phyloP scores from a whole-genome alignment of 345 rosid genomes.

The Linum usitatissimum region DNA sequence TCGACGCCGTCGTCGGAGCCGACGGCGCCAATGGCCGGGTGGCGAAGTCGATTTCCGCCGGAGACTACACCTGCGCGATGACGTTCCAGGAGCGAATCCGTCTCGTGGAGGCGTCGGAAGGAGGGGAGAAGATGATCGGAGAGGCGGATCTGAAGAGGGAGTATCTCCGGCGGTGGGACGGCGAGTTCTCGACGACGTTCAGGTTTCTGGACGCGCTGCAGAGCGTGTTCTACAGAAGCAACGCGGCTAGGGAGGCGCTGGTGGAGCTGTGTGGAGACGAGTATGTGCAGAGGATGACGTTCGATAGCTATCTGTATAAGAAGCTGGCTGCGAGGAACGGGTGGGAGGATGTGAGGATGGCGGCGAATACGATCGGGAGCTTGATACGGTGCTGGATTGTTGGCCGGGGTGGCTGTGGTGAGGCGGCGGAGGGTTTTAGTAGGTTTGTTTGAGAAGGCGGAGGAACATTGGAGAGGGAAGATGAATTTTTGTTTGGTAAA shows the following conservation, averaged over 20 bases:
- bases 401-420: slow-evolving; percentile 10
- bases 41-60: slow-evolving; percentile 46
- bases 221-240: slow-evolving; percentile 37
- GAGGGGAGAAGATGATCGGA: slow-evolving; percentile 29
- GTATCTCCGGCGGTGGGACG: slow-evolving; percentile 48
- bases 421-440: background rate
- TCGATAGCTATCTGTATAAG: slow-evolving; percentile 65
- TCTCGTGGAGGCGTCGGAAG: slow-evolving; percentile 44
- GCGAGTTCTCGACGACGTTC: slow-evolving; percentile 29
- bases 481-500: background rate
- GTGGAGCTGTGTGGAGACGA: slow-evolving; percentile 60
- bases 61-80: slow-evolving; percentile 45
- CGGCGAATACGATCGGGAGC: slow-evolving; percentile 28
- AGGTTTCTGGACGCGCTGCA: slow-evolving; percentile 48
- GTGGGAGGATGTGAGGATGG: slow-evolving; percentile 43
- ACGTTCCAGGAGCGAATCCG: slow-evolving; percentile 63
- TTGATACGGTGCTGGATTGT: slow-evolving; percentile 34
- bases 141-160: slow-evolving; percentile 53
- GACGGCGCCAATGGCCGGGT: slow-evolving; percentile 62
- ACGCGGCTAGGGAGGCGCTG: slow-evolving; percentile 47
- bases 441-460: background rate
- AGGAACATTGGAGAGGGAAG: background rate
- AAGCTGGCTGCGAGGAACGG: slow-evolving; percentile 30
- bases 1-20: slow-evolving; percentile 49
- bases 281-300: slow-evolving; percentile 60